Percentiles rank a stretch among this genome's conserved stretches.
These are phyloP conservation scores for Thalassiosira livingstoniorum DNA, from an alignment of 352 stramenopile genomes.

Conservation along the genomic window DNA sequence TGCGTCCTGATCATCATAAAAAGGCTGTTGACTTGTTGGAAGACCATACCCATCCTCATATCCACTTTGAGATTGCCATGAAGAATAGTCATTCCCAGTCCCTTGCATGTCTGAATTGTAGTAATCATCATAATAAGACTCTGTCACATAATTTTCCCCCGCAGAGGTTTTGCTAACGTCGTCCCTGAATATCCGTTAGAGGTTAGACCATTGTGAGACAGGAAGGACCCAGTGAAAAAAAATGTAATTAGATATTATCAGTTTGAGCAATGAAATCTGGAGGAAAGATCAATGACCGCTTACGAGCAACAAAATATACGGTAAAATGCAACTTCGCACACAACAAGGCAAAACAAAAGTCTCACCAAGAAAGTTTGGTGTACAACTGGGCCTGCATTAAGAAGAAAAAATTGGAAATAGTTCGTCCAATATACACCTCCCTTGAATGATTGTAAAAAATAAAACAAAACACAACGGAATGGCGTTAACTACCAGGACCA, in stretches of 20 bases:
- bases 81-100: conserved; percentile 24
- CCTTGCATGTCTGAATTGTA: conserved; percentile 23
- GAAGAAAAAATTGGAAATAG: conserved; percentile 81
- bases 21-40: too few relatives aligned
- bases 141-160: conserved; percentile 31
- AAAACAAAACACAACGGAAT: too few relatives aligned
- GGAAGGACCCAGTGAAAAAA: too few relatives aligned
- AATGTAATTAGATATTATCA: too few relatives aligned
- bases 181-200: conserved; percentile 23
- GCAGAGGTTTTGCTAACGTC: conserved; percentile 41
- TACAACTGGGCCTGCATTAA: conserved; percentile 81
- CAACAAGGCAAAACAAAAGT: conserved; percentile 7
- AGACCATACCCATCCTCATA: neutral
- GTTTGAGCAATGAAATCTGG: too few relatives aligned
- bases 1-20: too few relatives aligned
- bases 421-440: conserved; percentile 80
- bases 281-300: too few relatives aligned
- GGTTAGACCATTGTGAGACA: neutral
- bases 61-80: conserved; percentile 9
- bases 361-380: conserved; percentile 76
- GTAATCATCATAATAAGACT: conserved; percentile 56
- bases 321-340: too few relatives aligned
- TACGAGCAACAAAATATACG: too few relatives aligned
- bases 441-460: too few relatives aligned
- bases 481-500: too few relatives aligned